These are phyloP conservation scores for Abelmoschus esculentus DNA, from an alignment of 345 rosid genomes.

Conservation along the genomic window DNA sequence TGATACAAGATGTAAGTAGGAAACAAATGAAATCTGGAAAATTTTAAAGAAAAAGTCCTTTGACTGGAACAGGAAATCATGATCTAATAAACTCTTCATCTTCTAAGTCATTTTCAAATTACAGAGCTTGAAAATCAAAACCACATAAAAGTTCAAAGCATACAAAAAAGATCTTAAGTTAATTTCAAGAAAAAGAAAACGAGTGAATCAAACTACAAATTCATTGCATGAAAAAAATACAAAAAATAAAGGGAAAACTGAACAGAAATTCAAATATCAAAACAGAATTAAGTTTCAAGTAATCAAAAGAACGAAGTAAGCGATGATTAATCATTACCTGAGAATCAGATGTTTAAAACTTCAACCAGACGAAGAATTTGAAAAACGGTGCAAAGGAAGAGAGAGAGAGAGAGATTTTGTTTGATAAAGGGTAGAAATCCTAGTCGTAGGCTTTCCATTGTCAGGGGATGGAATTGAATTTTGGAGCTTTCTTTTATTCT, in stretches of 20 bases:
- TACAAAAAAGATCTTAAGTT: not conserved
- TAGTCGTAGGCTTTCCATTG: constrained; percentile 18
- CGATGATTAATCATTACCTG: constrained; percentile 21
- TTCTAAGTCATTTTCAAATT: not conserved
- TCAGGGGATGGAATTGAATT: constrained; percentile 20
- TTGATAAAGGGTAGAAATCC: constrained; percentile 12
- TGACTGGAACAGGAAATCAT: constrained; percentile 4
- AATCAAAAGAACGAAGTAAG: constrained; percentile 5
- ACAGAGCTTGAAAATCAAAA: not conserved
- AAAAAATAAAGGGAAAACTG: not conserved
- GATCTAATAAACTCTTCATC: constrained; percentile 2
- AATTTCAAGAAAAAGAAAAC: not conserved
- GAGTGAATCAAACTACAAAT: constrained; percentile 2
- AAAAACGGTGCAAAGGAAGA: not conserved
- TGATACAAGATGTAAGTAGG: not conserved
- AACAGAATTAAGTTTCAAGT: constrained; percentile 3
- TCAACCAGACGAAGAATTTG: constrained; percentile 1
- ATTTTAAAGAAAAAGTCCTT: not conserved
- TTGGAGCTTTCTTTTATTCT: constrained; percentile 9
- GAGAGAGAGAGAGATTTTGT: no score
- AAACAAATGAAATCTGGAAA: not conserved
- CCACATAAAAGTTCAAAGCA: not conserved
- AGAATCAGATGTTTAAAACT: not conserved
- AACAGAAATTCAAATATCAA: not conserved
- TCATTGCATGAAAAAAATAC: not conserved